These are phyloP conservation scores for Naganishia sp. DNA, from an alignment of 1,284 basidiomycete species.

Conservation along the genomic window DNA sequence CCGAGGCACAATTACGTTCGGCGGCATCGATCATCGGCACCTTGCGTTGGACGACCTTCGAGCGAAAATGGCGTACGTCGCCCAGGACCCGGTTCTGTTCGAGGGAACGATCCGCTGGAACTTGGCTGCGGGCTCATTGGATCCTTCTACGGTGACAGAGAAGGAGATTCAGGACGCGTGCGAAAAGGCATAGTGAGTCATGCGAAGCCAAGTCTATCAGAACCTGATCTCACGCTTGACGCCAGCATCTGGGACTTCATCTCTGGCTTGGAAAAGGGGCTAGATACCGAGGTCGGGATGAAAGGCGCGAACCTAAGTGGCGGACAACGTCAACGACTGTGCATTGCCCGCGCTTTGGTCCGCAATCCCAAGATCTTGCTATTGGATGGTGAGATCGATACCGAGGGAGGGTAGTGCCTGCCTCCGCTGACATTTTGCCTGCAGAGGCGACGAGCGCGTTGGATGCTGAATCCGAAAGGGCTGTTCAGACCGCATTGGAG, in stretches of 20 bases:
- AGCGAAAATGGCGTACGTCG: slow-evolving; percentile 54
- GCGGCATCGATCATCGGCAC: slow-evolving; percentile 47
- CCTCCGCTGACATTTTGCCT: background rate
- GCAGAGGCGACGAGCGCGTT: slow-evolving; percentile 43
- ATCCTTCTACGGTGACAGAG: slow-evolving; percentile 32
- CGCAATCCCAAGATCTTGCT: slow-evolving; percentile 89
- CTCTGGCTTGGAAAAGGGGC: background rate
- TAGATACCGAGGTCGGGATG: slow-evolving; percentile 48
- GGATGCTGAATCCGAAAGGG: slow-evolving; percentile 47
- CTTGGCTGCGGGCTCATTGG: slow-evolving; percentile 34
- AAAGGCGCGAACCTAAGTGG: slow-evolving; percentile 66
- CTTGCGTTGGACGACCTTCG: slow-evolving; percentile 49
- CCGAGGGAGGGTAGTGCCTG: background rate
- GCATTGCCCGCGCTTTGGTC: slow-evolving; percentile 92
- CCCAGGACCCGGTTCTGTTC: slow-evolving; percentile 56
- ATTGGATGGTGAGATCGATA: slow-evolving; percentile 58
- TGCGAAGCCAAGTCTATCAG: background rate
- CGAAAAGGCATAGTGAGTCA: slow-evolving; percentile 26
- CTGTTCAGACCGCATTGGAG: slow-evolving; percentile 55
- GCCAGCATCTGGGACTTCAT: slow-evolving; percentile 28
- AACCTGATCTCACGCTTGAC: background rate
- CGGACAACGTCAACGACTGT: slow-evolving; percentile 94
- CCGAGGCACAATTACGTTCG: slow-evolving; percentile 50
- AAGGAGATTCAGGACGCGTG: background rate
- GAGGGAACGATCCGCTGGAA: slow-evolving; percentile 48